Evolutionary conservation across 2,329 filamentous ascomycete genomes (phyloP).

Genomic region (Bipolaris sorokiniana): DNA sequence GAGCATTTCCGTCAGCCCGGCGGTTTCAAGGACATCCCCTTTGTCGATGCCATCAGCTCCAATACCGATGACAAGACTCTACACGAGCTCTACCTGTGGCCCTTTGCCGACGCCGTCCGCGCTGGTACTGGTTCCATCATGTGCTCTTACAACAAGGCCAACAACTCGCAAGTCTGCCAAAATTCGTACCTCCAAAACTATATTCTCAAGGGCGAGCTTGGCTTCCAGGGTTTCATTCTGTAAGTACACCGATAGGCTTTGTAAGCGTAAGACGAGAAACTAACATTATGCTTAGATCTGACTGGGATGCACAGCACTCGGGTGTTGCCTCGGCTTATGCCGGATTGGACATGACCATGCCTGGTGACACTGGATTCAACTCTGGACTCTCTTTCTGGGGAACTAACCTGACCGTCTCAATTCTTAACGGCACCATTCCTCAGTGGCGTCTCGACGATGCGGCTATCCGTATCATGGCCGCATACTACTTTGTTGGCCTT

Average conservation of each 20-base stretch:
- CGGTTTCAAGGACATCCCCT: slow-evolving; percentile 65
- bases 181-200: slow-evolving; percentile 79
- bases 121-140: slow-evolving; percentile 59
- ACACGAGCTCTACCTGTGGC: slow-evolving; percentile 69
- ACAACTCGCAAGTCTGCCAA: slow-evolving; percentile 80
- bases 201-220: slow-evolving; percentile 77
- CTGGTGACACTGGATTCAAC: slow-evolving; percentile 78
- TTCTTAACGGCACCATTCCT: slow-evolving; percentile 88
- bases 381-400: slow-evolving; percentile 80
- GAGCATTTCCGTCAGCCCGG: slow-evolving; percentile 70
- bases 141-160: slow-evolving; percentile 76
- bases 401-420: slow-evolving; percentile 81
- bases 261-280: background rate
- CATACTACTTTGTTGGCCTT: slow-evolving; percentile 68
- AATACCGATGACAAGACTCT: slow-evolving; percentile 69
- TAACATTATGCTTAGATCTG: slow-evolving; percentile 47
- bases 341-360: slow-evolving; percentile 86
- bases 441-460: slow-evolving; percentile 91
- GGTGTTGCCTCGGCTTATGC: slow-evolving; percentile 71
- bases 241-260: background rate
- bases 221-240: slow-evolving; percentile 68
- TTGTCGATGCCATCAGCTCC: slow-evolving; percentile 65
- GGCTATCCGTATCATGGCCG: slow-evolving; percentile 78
- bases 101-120: slow-evolving; percentile 59
- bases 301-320: slow-evolving; percentile 78